These are phyloP conservation scores for Acacia crassicarpa DNA, from an alignment of 306 rosid species.

Conservation along the genomic window DNA sequence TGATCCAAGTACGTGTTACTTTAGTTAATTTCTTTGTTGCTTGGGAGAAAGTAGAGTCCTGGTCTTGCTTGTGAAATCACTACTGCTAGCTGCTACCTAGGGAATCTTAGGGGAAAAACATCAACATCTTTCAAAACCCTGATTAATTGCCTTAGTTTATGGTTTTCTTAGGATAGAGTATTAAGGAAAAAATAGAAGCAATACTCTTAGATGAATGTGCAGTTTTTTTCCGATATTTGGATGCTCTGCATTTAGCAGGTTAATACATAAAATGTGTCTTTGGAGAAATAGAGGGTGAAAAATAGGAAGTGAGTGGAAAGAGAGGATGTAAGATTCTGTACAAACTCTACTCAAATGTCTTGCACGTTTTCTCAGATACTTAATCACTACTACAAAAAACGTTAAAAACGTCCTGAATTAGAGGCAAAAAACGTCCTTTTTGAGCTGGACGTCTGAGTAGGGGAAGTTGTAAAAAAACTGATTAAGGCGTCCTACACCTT, in stretches of 20 bases:
- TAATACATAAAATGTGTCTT: background rate
- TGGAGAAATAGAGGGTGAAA: background rate
- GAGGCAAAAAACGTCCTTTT: too few species aligned
- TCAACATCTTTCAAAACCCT: background rate
- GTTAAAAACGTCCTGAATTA: too few species aligned
- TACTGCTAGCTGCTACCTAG: constrained; percentile 15
- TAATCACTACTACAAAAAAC: too few species aligned
- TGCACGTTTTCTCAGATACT: background rate
- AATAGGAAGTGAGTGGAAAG: background rate
- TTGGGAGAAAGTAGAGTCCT: background rate
- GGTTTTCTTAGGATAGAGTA: background rate
- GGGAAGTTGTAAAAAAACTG: too few species aligned
- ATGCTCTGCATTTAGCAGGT: background rate
- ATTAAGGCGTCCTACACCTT: too few species aligned
- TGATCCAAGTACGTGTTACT: constrained; percentile 76
- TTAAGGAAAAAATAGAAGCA: background rate
- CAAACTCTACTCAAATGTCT: background rate
- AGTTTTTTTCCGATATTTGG: background rate
- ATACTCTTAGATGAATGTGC: background rate
- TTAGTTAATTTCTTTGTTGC: background rate
- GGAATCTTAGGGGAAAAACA: background rate
- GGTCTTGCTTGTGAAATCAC: background rate
- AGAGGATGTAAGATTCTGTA: background rate
- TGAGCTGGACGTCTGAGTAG: too few species aligned
- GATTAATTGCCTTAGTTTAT: background rate